Conservation (phyloP, 306 rosid species). For the Adenanthera pavonina region DNA sequence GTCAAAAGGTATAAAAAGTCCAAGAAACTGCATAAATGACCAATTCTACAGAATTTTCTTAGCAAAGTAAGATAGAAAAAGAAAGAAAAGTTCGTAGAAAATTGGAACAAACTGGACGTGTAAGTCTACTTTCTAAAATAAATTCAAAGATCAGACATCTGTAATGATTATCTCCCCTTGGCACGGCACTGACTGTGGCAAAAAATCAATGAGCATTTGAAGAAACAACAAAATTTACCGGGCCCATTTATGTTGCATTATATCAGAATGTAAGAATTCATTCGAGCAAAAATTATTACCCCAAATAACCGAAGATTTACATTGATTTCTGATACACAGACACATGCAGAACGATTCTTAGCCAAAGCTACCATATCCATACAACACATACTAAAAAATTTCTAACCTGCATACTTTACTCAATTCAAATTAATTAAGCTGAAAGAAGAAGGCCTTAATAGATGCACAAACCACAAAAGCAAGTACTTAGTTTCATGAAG, state of each 20-base stretch:
- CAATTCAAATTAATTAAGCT: slow-evolving; percentile 21
- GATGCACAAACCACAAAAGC: background rate
- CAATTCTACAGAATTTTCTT: slow-evolving; percentile 34
- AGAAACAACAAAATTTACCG: background rate
- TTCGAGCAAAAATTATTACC: background rate
- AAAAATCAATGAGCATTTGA: background rate
- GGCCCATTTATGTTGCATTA: background rate
- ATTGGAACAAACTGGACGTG: slow-evolving; percentile 22
- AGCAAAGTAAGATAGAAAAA: background rate
- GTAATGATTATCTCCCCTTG: background rate
- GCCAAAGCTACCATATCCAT: slow-evolving; percentile 1
- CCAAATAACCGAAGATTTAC: background rate
- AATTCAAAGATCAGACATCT: slow-evolving; percentile 9
- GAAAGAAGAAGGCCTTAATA: slow-evolving; percentile 7
- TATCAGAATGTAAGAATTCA: background rate
- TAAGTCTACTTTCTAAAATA: background rate
- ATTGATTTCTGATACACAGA: background rate
- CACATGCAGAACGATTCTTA: slow-evolving; percentile 8
- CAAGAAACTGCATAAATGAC: slow-evolving; percentile 40
- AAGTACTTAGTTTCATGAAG: background rate
- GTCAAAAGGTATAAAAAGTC: slow-evolving; percentile 24
- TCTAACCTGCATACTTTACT: background rate
- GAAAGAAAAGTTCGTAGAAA: slow-evolving; percentile 6
- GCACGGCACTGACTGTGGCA: background rate
- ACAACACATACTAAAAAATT: background rate